These are phyloP conservation scores for Aspergillus terreus DNA, from an alignment of 2,329 filamentous ascomycete species.

Conservation along the genomic window DNA sequence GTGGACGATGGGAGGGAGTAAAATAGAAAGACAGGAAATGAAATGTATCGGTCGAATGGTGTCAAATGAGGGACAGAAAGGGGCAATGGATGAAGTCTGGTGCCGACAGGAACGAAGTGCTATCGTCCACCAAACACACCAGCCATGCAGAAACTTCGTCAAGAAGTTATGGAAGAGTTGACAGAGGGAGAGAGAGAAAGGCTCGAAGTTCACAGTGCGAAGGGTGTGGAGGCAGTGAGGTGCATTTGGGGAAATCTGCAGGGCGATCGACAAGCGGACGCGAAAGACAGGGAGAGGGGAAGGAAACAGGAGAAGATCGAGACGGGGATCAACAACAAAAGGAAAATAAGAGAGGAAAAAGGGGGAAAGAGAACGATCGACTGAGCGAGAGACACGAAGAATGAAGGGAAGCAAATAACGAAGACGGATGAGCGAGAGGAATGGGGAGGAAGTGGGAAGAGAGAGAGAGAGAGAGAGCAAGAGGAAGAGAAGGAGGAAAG, in stretches of 20 bases:
- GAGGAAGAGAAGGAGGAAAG: constrained; percentile 7
- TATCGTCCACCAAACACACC: not conserved
- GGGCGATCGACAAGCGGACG: not conserved
- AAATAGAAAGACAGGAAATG: not conserved
- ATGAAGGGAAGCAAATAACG: constrained; percentile 12
- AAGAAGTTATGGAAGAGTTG: not conserved
- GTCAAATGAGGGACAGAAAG: constrained; percentile 3
- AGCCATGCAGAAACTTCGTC: not conserved
- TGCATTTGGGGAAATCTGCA: not conserved
- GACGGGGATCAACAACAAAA: constrained; percentile 10
- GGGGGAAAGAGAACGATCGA: constrained; percentile 13
- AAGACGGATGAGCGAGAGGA: constrained; percentile 12
- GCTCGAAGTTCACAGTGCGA: too few relatives aligned
- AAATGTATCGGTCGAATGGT: constrained; percentile 11
- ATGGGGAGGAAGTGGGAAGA: constrained; percentile 1
- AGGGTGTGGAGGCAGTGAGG: too few relatives aligned
- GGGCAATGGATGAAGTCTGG: not conserved
- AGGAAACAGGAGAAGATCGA: constrained; percentile 11
- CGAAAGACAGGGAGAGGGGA: constrained; percentile 5
- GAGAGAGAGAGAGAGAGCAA: constrained; percentile 5
- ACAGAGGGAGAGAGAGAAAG: too few relatives aligned
- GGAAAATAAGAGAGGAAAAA: constrained; percentile 12
- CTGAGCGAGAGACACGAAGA: constrained; percentile 7
- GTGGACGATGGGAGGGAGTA: not conserved
- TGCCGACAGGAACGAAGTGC: not conserved